phyloP scores from a whole-genome alignment of 192 early-diverging fungal genomes.

The Coemansia sp. region DNA sequence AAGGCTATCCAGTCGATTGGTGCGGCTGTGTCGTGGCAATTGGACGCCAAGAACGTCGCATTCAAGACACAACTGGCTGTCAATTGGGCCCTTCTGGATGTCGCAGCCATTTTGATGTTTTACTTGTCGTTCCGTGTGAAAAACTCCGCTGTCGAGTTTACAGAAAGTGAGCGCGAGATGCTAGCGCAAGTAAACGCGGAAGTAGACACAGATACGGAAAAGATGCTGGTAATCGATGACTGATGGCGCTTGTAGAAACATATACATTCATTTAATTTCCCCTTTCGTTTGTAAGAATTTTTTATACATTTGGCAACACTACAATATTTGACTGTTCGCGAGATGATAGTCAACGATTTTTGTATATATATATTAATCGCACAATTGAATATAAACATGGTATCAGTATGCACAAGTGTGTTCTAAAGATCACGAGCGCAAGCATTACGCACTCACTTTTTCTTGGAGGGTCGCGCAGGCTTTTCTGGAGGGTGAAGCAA shows the following conservation, averaged over 20 bases:
- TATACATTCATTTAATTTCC: background rate
- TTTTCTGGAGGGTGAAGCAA: constrained; percentile 32
- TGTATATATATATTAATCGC: background rate
- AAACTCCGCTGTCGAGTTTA: background rate
- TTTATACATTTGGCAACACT: background rate
- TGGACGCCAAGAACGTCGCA: constrained; percentile 73
- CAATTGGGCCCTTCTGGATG: constrained; percentile 73
- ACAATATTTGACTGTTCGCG: background rate
- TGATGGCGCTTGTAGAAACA: background rate
- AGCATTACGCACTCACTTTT: constrained; percentile 6
- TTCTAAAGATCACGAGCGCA: background rate
- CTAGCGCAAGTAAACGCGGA: background rate
- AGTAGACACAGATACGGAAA: background rate
- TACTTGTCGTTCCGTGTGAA: background rate
- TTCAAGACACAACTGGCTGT: constrained; percentile 66
- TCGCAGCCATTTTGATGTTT: constrained; percentile 20
- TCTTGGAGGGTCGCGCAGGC: constrained; percentile 21
- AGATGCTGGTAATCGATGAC: background rate
- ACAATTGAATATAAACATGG: background rate
- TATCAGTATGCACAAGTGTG: background rate
- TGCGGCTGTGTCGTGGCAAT: constrained; percentile 63
- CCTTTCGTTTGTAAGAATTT: background rate
- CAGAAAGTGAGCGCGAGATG: constrained; percentile 3
- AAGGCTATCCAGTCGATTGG: constrained; percentile 77
- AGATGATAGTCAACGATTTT: background rate